Conservation (phyloP, 345 rosid species). For the Lepidium didymum region DNA sequence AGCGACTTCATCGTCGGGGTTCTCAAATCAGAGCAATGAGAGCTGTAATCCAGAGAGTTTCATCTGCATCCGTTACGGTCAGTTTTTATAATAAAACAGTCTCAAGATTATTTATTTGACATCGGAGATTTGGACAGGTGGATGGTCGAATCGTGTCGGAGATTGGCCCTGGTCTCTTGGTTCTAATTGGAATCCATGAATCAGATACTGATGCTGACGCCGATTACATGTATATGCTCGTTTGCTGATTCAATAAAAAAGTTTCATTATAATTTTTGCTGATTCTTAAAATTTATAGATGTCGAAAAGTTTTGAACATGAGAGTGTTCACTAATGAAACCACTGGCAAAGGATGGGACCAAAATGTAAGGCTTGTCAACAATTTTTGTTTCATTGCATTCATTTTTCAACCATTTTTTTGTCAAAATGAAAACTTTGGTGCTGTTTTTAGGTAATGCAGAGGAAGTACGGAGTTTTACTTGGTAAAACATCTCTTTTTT, state of each 20-base stretch:
- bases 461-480: constrained; percentile 60
- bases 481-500: constrained; percentile 34
- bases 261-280: neutral
- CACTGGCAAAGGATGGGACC: constrained; percentile 86
- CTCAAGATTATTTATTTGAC: neutral
- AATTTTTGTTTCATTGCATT: neutral
- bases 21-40: constrained; percentile 62
- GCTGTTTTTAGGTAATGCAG: constrained; percentile 64
- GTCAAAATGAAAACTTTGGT: neutral
- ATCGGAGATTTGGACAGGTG: constrained; percentile 34
- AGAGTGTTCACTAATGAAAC: constrained; percentile 73
- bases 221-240: constrained; percentile 77
- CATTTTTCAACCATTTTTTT: neutral
- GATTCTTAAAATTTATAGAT: constrained; percentile 34
- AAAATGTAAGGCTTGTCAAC: constrained; percentile 40
- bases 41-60: constrained; percentile 77
- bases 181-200: constrained; percentile 73
- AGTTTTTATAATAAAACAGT: neutral
- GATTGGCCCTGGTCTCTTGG: constrained; percentile 85
- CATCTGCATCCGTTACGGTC: constrained; percentile 73
- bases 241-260: neutral
- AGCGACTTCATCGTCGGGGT: neutral
- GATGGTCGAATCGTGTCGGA: constrained; percentile 70
- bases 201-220: constrained; percentile 70
- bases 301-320: constrained; percentile 85